Conservation (phyloP, 345 rosid genomes). For the Eucalyptus pauciflora region DNA sequence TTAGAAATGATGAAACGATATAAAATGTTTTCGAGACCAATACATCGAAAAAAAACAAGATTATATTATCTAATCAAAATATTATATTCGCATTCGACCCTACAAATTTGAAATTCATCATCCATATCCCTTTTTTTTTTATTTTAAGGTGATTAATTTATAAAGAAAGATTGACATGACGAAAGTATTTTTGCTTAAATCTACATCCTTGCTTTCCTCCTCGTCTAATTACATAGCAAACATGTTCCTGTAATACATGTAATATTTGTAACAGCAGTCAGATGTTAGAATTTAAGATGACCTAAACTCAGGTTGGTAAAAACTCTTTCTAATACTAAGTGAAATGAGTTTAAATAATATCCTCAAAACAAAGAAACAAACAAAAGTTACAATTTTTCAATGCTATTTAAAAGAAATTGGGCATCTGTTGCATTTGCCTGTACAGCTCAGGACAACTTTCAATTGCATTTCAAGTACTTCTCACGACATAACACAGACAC, state of each 20-base stretch:
- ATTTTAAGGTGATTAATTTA: background rate
- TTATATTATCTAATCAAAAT: accelerated
- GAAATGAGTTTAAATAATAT: background rate
- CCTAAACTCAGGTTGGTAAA: background rate
- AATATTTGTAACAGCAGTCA: background rate
- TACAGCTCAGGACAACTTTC: background rate
- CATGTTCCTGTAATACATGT: background rate
- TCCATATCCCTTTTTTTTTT: background rate
- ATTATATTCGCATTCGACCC: accelerated
- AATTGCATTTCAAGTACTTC: background rate
- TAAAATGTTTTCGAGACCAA: background rate
- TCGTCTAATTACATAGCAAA: background rate
- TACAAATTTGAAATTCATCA: accelerated
- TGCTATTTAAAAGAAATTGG: background rate
- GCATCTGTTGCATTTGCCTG: background rate
- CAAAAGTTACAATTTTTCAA: background rate
- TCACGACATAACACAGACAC: background rate
- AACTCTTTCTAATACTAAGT: background rate
- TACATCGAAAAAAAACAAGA: background rate
- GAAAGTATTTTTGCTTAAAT: background rate
- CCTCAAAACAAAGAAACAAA: background rate
- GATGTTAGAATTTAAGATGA: background rate
- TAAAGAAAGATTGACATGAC: background rate
- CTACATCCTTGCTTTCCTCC: background rate
- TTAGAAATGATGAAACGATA: background rate